phyloP scores from a whole-genome alignment of 306 rosid species.

The Lathyrus aphaca region DNA sequence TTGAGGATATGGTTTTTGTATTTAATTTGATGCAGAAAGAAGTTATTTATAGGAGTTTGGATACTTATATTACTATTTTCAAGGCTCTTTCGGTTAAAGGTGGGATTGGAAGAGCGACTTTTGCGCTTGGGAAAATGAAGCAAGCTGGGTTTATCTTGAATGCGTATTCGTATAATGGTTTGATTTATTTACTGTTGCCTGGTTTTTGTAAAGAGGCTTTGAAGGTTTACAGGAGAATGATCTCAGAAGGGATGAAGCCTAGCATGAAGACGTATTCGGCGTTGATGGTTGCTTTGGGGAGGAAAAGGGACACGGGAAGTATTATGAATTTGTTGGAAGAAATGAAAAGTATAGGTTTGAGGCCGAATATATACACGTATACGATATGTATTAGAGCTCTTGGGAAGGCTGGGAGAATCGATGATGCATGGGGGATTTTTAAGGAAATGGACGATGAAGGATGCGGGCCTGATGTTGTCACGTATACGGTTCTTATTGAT shows the following conservation, averaged over 20 bases:
- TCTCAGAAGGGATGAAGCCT: conserved; percentile 76
- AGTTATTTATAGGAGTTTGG: conserved; percentile 62
- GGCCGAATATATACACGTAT: conserved; percentile 87
- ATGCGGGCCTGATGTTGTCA: conserved; percentile 88
- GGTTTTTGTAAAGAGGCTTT: conserved; percentile 71
- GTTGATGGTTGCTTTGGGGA: conserved; percentile 86
- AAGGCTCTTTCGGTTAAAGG: conserved; percentile 73
- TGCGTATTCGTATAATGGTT: conserved; percentile 88
- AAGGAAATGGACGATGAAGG: conserved; percentile 87
- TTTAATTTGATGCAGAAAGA: conserved; percentile 82
- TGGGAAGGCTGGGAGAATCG: conserved; percentile 82
- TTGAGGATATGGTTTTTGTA: conserved; percentile 75
- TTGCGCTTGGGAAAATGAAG: conserved; percentile 69
- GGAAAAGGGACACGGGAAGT: conserved; percentile 74
- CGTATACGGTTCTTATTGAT: conserved; percentile 89
- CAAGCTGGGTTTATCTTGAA: conserved; percentile 75
- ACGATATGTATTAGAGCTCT: conserved; percentile 92
- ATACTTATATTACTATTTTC: conserved; percentile 71
- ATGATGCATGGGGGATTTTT: conserved; percentile 70
- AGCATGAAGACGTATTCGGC: conserved; percentile 95
- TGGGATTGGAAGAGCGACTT: conserved; percentile 69
- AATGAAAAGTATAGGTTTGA: conserved; percentile 82
- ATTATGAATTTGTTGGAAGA: conserved; percentile 75
- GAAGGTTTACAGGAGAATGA: conserved; percentile 72
- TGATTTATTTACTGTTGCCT: conserved; percentile 75